A percentile compares a stretch with the other conserved stretches of the same genome.
Conservation (phyloP, 148 eudicot genomes). For the Persicaria maculosa region DNA sequence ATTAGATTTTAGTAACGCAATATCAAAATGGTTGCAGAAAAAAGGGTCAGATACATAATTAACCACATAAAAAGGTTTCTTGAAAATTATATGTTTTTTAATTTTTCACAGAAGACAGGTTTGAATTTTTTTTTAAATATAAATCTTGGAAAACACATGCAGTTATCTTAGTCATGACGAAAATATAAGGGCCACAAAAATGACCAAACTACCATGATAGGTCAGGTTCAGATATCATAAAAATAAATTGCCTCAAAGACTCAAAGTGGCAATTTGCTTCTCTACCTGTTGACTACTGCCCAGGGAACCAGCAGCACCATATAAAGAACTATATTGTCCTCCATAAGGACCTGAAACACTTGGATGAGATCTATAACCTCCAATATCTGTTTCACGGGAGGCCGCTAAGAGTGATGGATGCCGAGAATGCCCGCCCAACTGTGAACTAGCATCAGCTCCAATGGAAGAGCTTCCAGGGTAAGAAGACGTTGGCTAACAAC, state of each 20-base stretch:
- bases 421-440: conserved; percentile 41
- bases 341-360: conserved; percentile 55
- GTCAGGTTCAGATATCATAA: neutral
- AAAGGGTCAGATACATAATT: neutral
- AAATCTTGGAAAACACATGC: neutral
- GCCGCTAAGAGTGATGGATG: conserved; percentile 50
- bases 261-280: neutral
- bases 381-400: conserved; percentile 46
- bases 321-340: conserved; percentile 65
- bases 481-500: conserved; percentile 33
- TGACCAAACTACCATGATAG: neutral
- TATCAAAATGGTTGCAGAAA: neutral
- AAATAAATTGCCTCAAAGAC: neutral
- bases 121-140: neutral
- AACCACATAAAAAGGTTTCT: neutral
- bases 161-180: neutral
- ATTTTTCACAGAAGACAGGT: neutral
- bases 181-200: neutral
- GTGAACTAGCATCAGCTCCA: conserved; percentile 37
- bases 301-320: conserved; percentile 46
- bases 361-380: conserved; percentile 51
- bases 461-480: conserved; percentile 32
- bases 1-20: neutral
- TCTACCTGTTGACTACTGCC: conserved; percentile 67
- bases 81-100: neutral